phyloP scores from a whole-genome alignment of 73 alveolate species.

The Paramecium sexaurelia region DNA sequence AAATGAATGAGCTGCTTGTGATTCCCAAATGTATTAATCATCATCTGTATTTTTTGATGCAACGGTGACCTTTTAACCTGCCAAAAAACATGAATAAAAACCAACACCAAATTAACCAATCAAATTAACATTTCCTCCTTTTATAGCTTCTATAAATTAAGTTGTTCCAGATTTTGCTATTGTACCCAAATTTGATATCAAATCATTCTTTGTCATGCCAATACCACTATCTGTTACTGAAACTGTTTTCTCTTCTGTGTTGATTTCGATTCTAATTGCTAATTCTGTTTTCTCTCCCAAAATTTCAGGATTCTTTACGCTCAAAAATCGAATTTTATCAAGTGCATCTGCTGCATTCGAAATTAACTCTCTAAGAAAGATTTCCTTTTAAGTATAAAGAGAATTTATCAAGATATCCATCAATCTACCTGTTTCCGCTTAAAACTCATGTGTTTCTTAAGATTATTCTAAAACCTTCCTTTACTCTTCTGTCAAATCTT shows the following conservation, averaged over 20 bases:
- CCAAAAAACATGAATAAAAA: slow-evolving; percentile 98
- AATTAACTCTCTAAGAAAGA: slow-evolving; percentile 97
- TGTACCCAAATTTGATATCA: slow-evolving; percentile 97
- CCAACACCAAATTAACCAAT: slow-evolving; percentile 99
- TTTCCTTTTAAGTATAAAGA: slow-evolving; percentile 97
- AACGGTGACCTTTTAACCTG: slow-evolving; percentile 98
- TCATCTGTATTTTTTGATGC: slow-evolving; percentile 96
- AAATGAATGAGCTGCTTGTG: slow-evolving; percentile 98
- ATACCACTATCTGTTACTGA: slow-evolving; percentile 97
- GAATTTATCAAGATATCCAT: slow-evolving; percentile 99
- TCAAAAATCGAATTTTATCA: slow-evolving; percentile 95
- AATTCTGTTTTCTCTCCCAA: slow-evolving; percentile 85
- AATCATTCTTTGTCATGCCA: slow-evolving; percentile 99
- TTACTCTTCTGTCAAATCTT: slow-evolving; percentile 41
- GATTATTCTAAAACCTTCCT: slow-evolving; percentile 51
- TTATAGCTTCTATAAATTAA: slow-evolving; percentile 97
- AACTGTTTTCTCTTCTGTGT: slow-evolving; percentile 93
- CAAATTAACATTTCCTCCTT: slow-evolving; percentile 86
- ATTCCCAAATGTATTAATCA: slow-evolving; percentile 97
- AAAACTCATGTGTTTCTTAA: slow-evolving; percentile 80
- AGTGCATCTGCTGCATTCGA: slow-evolving; percentile 99
- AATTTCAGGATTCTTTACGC: slow-evolving; percentile 92
- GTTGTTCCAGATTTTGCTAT: slow-evolving; percentile 99
- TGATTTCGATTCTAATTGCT: slow-evolving; percentile 95
- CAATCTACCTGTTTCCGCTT: slow-evolving; percentile 98